These are phyloP conservation scores for Teunomyces panamensis DNA, from an alignment of 805 yeast genomes.

Conservation along the genomic window DNA sequence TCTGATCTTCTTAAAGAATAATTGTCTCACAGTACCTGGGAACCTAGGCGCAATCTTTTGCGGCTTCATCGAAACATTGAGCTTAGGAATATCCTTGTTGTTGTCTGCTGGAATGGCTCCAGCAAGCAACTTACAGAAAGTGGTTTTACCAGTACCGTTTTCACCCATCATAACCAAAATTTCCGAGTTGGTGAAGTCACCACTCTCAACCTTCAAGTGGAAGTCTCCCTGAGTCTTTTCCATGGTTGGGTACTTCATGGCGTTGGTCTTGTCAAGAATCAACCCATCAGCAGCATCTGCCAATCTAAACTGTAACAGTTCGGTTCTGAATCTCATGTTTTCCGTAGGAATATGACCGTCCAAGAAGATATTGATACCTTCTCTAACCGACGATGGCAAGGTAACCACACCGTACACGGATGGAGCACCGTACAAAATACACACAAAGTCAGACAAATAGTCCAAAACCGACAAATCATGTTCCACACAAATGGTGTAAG, in stretches of 20 bases:
- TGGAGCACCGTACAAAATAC: conserved; percentile 97
- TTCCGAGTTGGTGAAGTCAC: conserved; percentile 94
- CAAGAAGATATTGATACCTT: conserved; percentile 96
- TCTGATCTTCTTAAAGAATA: conserved; percentile 94
- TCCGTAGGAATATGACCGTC: conserved; percentile 98
- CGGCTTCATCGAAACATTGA: conserved; percentile 96
- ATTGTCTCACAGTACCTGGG: conserved; percentile 97
- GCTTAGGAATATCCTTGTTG: conserved; percentile 74
- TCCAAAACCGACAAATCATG: conserved; percentile 98
- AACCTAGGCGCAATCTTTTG: conserved; percentile 99
- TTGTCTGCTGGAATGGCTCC: conserved; percentile 89
- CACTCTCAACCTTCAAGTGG: conserved; percentile 74
- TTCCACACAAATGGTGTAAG: conserved; percentile 94
- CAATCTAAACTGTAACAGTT: conserved; percentile 89
- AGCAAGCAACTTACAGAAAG: conserved; percentile 92
- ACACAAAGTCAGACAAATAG: conserved; percentile 92
- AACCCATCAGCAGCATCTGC: conserved; percentile 83
- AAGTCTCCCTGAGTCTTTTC: conserved; percentile 94
- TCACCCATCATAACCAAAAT: conserved; percentile 99
- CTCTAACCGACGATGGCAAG: conserved; percentile 94
- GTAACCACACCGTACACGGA: conserved; percentile 99
- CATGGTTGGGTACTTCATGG: conserved; percentile 78
- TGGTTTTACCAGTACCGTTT: conserved; percentile 99
- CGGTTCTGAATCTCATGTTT: conserved; percentile 94
- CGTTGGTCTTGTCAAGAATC: conserved; percentile 73